These are phyloP conservation scores for Aegilops tauschii DNA, from an alignment of 176 grass and related monocot species.

Conservation along the genomic window DNA sequence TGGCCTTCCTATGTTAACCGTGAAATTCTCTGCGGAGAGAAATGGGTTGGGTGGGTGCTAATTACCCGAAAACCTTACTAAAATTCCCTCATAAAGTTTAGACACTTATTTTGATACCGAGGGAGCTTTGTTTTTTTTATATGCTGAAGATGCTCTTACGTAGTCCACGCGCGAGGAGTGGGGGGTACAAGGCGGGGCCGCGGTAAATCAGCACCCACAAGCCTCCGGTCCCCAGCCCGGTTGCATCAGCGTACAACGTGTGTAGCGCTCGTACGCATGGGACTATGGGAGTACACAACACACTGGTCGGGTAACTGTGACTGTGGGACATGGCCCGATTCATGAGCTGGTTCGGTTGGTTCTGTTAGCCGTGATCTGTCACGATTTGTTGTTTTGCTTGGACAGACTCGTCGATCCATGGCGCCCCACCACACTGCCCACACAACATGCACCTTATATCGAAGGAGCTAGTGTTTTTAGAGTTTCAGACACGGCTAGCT, in stretches of 20 bases:
- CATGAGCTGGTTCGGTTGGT: constrained; percentile 27
- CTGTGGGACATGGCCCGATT: background rate
- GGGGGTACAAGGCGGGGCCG: too few species aligned
- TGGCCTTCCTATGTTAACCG: too few species aligned
- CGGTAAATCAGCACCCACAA: background rate
- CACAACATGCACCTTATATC: background rate
- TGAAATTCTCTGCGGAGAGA: too few species aligned
- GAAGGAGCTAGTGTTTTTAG: background rate
- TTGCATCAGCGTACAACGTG: background rate
- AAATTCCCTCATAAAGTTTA: too few species aligned
- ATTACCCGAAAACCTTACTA: too few species aligned
- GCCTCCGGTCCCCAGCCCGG: background rate
- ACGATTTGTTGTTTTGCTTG: constrained; percentile 36
- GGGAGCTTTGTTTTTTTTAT: too few species aligned
- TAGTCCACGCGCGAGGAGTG: too few species aligned
- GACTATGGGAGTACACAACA: background rate
- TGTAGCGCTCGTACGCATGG: background rate
- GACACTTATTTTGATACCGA: too few species aligned
- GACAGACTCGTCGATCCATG: constrained; percentile 1
- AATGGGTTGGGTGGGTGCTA: too few species aligned
- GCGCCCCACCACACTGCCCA: background rate
- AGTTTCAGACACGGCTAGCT: background rate
- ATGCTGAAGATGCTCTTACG: too few species aligned
- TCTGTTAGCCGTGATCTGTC: constrained; percentile 28
- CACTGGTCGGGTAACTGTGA: background rate